Base-by-base conservation (phyloP, 345 rosid species). In the Abelmoschus esculentus region DNA sequence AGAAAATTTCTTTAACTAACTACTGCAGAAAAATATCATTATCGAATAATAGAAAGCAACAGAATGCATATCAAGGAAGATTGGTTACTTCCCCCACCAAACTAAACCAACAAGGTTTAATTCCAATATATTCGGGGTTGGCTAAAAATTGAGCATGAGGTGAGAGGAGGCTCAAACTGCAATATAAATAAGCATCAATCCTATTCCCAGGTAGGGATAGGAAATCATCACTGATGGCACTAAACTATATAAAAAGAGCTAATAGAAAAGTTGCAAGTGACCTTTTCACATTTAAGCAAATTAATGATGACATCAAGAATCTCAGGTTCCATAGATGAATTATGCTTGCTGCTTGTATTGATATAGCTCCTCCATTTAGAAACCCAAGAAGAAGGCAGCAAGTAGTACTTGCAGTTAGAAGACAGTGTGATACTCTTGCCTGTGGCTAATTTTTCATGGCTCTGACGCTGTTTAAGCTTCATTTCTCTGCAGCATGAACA, bases 321-420 rank as follows among this genome's bases (percentile, higher is more conserved):
- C 75, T 88, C 93, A 80, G 99, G 97, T 78, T 86, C 86, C 74
- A 63, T 42, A 19, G 79, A 78, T 63, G 89, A 82, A 61, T 66
- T 69, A 79, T 79, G 90, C 85, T 90, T 91, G 49, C 93, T 88
- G 74, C 83, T 84, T 66, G 87, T 76, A 85, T 74, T 83, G 52
- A 91, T 80, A 73, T 88, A 95, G 79, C 74, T 87, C 81, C 89
- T 91, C 99, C 99, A 95, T 60, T 74, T 84, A 74, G 82, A 73
- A 72, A 95, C 82, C 99, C 99, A 95, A 7, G 79, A 74, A 46
- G 97, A 83, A 50, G 99, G 93, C 68, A 95, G 77, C 82, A 95
- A 76, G 79, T 82, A 91, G 80, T 95, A 90, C 66, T 19, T 81
- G 86, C 85, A 72, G 57, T 83, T 46, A 60, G 87, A 81, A 67